Conservation (phyloP, 2,329 filamentous ascomycete species). For the Trichoderma simmonsii region DNA sequence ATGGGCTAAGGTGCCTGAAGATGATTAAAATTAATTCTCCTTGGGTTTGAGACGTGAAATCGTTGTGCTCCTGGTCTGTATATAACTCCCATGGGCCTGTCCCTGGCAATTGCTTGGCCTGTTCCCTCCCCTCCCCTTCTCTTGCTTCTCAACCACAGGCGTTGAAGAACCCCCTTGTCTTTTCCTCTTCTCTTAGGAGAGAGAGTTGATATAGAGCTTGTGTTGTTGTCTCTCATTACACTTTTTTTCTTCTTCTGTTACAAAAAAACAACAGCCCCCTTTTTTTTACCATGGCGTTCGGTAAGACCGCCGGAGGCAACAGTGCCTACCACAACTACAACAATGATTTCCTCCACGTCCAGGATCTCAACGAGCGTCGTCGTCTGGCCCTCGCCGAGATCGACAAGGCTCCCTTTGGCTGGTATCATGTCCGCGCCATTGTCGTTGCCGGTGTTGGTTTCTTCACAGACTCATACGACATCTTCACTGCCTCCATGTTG, state of each 20-base stretch:
- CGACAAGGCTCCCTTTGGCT: constrained; percentile 77
- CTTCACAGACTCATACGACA: constrained; percentile 84
- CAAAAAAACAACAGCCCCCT: neutral
- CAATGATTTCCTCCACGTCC: constrained; percentile 63
- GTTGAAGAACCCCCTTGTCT: constrained; percentile 1
- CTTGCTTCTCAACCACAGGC: constrained; percentile 13
- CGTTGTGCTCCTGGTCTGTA: neutral
- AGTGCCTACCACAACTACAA: constrained; percentile 74
- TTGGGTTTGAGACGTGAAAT: neutral
- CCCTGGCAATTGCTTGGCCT: neutral
- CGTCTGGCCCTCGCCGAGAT: constrained; percentile 77
- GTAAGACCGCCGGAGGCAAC: constrained; percentile 62
- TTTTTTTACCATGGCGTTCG: constrained; percentile 16
- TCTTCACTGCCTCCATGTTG: constrained; percentile 72
- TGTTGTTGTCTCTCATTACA: constrained; percentile 8
- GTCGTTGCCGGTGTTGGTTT: constrained; percentile 81
- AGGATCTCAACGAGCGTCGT: constrained; percentile 74
- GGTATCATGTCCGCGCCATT: constrained; percentile 77
- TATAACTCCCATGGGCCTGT: constrained; percentile 12
- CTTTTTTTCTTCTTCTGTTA: neutral
- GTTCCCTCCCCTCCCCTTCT: neutral
- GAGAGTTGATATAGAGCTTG: constrained; percentile 8
- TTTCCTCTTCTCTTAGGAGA: neutral
- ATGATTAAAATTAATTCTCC: constrained; percentile 10
- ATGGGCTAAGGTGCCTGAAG: constrained; percentile 1